Evolutionary conservation across 805 yeast genomes (phyloP), one percentile per base, ranked within the genome.

Genomic region (Yarrowia deformans): DNA sequence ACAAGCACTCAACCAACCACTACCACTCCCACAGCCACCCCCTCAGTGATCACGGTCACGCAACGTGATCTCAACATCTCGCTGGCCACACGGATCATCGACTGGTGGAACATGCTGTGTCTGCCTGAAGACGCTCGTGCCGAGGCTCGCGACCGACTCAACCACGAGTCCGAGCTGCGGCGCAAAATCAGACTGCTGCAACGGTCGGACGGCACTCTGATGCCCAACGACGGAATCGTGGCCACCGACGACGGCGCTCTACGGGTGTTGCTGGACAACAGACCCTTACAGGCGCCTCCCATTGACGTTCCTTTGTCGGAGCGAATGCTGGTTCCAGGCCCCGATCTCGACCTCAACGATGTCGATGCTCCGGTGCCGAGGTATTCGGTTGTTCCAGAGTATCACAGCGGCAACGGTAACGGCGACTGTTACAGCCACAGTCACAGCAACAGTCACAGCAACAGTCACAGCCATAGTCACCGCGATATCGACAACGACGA

Each of bases 31-130:
- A n/a, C n/a, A n/a, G n/a, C 7, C 18, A 9, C 14, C 46, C 54
- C 14, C 8, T 9, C 66, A 1, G 66, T 60, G 52, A 60, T 60
- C 34, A 63, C 56, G 1, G 68, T 63, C 18, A 63, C 68, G 3
- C 56, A 48, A 12, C 43, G 68, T 0, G 68, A 48, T 48, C 56
- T 63, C 39, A 48, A 63, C 39, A 48, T 63, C 19, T 63, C 68
- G 3, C 46, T 63, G 56, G 56, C 56, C 2, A 63, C 68, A 0
- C 23, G 68, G 9, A 39, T 49, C 29, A 37, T 63, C 56, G 68
- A 63, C 56, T 63, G 68, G 68, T 63, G 68, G 68, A 63, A 46
- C 68, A 63, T 63, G 68, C 39, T 49, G 37, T 63, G 68, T 23
- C 40, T 63, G 5, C 68, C 68, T 1, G 56, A 48, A 37, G 68